Evolutionary conservation across 2,329 filamentous ascomycete genomes (phyloP), one percentile per base, ranked within the genome.

Genomic region (Curvularia sp.): DNA sequence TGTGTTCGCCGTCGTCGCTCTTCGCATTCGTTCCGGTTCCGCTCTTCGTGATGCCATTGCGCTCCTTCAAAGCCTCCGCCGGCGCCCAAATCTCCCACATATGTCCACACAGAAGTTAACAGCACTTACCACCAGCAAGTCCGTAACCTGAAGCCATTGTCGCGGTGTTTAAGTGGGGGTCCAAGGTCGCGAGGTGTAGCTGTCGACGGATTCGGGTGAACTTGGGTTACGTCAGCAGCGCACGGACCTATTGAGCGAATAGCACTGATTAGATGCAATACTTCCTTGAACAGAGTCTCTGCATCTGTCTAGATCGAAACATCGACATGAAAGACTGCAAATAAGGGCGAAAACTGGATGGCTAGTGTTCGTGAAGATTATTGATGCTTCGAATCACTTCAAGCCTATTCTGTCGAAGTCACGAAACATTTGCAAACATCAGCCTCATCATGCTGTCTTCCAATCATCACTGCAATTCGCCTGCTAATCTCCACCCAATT

Each of bases 141-240:
- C 91, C 91, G 79, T 88, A 94, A 81, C 91, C 91, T 74, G 91
- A 93, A 80, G 91, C 85, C 91, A 94, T 94, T 75, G 71, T 80
- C 60, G 72, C 60, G 64, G 67, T 73, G 70, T 69, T 58, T 51
- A 60, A 68, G 69, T 70, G 68, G 65, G 69, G 66, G 68, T 66
- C 59, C 48, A 58, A 42, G 47, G 18, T 53, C 47, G 53, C 51
- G 55, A 46, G 50, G 38, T 20, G 35, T 30, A 46, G 53, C 33
- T 55, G 48, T 57, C 31, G 31, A 43, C 51, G 43, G 42, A 47
- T 58, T 60, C 60, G 62, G 62, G 41, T 28, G 43, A 58, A 51
- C 55, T 62, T 46, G 48, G 2, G 51, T 59, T 56, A 59, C 57
- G 43, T 59, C 57, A 59, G 57, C 57, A 59, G 4, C 18, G 57